Percentiles rank a stretch among this genome's conserved stretches.
Evolutionary conservation across 306 rosid genomes (phyloP).

Genomic region (Alnus rubra): DNA sequence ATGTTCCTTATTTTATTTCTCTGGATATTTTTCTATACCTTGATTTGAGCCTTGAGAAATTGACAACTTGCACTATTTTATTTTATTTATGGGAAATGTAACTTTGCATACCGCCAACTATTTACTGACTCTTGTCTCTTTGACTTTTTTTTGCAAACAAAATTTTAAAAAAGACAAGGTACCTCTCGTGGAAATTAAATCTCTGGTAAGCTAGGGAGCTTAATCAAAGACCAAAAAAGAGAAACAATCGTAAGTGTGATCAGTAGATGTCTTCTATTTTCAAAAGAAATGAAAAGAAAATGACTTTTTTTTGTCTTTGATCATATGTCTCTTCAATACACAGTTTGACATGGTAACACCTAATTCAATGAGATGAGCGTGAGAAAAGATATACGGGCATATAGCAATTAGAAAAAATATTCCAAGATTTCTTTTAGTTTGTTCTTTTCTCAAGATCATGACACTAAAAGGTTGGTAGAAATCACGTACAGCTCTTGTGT

Average conservation of each 20-base stretch:
- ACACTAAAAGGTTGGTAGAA: background rate
- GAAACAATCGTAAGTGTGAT: too few relatives aligned
- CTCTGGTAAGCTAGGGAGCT: background rate
- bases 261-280: too few relatives aligned
- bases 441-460: background rate
- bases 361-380: too few relatives aligned
- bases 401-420: background rate
- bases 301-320: too few relatives aligned
- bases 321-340: background rate
- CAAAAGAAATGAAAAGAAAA: too few relatives aligned
- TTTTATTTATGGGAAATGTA: conserved; percentile 13
- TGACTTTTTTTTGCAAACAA: background rate
- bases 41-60: background rate
- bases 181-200: conserved; percentile 12
- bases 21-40: background rate
- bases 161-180: background rate
- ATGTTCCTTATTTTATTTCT: background rate
- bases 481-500: conserved; percentile 74
- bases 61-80: background rate
- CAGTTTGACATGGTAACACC: background rate
- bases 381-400: too few relatives aligned
- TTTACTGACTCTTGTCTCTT: conserved; percentile 23
- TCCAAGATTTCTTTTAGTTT: background rate
- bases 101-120: background rate
- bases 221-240: too few relatives aligned